phyloP scores from a whole-genome alignment of 495 filamentous ascomycete species.

The Jackrogersella minutella region DNA sequence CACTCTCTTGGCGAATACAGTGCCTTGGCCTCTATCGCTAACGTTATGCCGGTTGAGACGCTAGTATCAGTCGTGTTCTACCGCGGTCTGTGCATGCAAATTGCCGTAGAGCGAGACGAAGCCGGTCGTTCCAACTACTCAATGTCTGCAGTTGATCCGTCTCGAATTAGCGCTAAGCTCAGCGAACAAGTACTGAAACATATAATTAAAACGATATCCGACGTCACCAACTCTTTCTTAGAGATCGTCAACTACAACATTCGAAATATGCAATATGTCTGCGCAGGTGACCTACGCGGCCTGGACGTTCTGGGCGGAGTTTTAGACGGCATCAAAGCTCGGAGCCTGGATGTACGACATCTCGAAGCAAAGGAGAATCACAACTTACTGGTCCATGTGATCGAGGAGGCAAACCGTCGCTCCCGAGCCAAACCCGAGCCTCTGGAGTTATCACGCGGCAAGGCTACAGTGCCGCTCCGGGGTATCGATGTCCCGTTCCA shows the following conservation, averaged over 20 bases:
- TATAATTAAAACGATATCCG: slow-evolving; percentile 81
- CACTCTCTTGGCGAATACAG: slow-evolving; percentile 93
- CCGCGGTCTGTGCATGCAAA: slow-evolving; percentile 91
- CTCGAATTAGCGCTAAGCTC: slow-evolving; percentile 84
- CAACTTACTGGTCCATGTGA: slow-evolving; percentile 59
- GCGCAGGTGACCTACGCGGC: slow-evolving; percentile 85
- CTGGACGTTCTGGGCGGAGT: slow-evolving; percentile 83
- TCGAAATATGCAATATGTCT: slow-evolving; percentile 90
- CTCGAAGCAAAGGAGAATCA: slow-evolving; percentile 78
- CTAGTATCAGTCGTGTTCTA: slow-evolving; percentile 93
- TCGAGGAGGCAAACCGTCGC: slow-evolving; percentile 78
- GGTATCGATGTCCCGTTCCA: slow-evolving; percentile 95
- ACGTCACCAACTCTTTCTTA: slow-evolving; percentile 79
- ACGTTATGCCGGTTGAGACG: slow-evolving; percentile 92
- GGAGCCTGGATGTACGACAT: slow-evolving; percentile 68
- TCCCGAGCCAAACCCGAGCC: slow-evolving; percentile 80
- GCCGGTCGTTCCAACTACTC: slow-evolving; percentile 83
- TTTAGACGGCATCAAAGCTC: slow-evolving; percentile 81
- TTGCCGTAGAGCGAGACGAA: slow-evolving; percentile 87
- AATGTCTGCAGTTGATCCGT: slow-evolving; percentile 91
- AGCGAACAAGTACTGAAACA: slow-evolving; percentile 89
- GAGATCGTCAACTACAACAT: slow-evolving; percentile 96
- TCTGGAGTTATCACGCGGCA: slow-evolving; percentile 79
- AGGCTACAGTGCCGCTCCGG: slow-evolving; percentile 86
- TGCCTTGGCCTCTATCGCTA: slow-evolving; percentile 83